Evolutionary conservation across 192 early-diverging fungal genomes (phyloP).

Genomic region (Coemansia aciculifera): DNA sequence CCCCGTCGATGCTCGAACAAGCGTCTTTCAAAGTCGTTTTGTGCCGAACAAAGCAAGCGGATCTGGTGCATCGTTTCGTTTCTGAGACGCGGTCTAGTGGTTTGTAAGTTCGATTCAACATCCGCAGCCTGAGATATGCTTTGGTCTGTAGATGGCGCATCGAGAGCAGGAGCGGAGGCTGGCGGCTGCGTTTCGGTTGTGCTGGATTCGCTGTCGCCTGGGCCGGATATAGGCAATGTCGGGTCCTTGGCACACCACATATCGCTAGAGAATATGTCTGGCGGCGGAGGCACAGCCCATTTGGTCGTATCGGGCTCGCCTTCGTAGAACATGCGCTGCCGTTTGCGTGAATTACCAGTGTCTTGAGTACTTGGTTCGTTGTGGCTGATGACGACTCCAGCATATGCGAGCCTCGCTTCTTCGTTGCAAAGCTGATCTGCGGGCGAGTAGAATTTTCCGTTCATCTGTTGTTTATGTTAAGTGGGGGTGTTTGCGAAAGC

Average conservation of each 20-base stretch:
- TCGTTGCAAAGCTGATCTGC: conserved; percentile 35
- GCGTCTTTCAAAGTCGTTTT: conserved; percentile 46
- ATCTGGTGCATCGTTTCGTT: conserved; percentile 19
- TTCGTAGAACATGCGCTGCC: conserved; percentile 32
- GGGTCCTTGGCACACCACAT: background rate
- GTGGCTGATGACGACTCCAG: background rate
- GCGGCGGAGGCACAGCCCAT: conserved; percentile 40
- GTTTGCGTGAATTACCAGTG: conserved; percentile 7
- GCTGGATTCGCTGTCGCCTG: background rate
- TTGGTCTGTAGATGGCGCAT: background rate
- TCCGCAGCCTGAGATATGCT: background rate
- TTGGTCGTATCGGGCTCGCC: conserved; percentile 47
- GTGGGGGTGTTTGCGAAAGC: background rate
- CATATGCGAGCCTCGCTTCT: conserved; percentile 3
- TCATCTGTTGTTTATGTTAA: background rate
- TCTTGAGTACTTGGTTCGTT: background rate
- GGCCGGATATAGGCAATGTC: background rate
- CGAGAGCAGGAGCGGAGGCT: background rate
- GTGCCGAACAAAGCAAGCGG: conserved; percentile 19
- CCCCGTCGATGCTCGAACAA: conserved; percentile 38
- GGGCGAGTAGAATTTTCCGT: conserved; percentile 26
- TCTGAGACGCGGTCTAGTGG: conserved; percentile 4
- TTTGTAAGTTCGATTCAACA: background rate
- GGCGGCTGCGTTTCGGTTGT: background rate
- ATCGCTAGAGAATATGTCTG: conserved; percentile 20